These are phyloP conservation scores for Aegilops speltoides DNA, from an alignment of 176 grass and related monocot genomes.

Conservation along the genomic window DNA sequence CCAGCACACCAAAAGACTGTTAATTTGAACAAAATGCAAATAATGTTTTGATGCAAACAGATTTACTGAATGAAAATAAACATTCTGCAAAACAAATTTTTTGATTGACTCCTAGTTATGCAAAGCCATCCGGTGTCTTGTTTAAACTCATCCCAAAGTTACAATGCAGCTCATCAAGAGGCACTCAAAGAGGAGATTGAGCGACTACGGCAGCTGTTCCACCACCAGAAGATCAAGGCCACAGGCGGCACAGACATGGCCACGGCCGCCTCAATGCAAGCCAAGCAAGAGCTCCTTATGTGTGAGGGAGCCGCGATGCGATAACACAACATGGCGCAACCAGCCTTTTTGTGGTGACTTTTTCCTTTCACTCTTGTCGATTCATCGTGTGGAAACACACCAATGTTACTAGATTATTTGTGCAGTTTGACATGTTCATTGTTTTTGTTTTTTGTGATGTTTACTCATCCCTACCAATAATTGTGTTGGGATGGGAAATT, in stretches of 20 bases:
- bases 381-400: slow-evolving; percentile 10
- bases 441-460: slow-evolving; percentile 13
- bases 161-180: slow-evolving; percentile 79
- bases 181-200: slow-evolving; percentile 84
- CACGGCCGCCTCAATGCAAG: slow-evolving; percentile 46
- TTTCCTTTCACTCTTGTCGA: neutral
- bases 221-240: slow-evolving; percentile 78
- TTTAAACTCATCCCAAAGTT: neutral
- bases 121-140: neutral
- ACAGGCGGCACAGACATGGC: slow-evolving; percentile 43
- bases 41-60: neutral
- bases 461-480: slow-evolving; percentile 18
- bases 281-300: slow-evolving; percentile 46
- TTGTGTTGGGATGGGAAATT: slow-evolving; percentile 24
- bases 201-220: slow-evolving; percentile 71
- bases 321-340: neutral
- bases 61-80: neutral
- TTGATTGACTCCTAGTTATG: neutral
- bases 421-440: slow-evolving; percentile 31
- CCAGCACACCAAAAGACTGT: neutral
- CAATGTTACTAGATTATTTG: slow-evolving; percentile 32
- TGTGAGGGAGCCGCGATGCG: slow-evolving; percentile 50
- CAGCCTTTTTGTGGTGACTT: neutral
- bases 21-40: neutral
- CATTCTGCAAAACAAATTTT: neutral